These are phyloP conservation scores for Sclerotinia minor DNA, from an alignment of 2,329 filamentous ascomycete species.

Conservation along the genomic window DNA sequence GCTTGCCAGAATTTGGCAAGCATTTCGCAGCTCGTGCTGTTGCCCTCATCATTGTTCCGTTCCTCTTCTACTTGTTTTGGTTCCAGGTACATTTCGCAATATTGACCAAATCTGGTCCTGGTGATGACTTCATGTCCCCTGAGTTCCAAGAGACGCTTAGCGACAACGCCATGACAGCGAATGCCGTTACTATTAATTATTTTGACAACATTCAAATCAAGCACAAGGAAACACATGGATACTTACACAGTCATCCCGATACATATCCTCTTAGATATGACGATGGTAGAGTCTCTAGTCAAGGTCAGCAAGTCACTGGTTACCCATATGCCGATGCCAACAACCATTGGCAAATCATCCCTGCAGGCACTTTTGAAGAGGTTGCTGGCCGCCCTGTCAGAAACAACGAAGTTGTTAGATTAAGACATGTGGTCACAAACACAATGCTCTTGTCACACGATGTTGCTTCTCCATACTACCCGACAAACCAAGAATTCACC, in stretches of 20 bases:
- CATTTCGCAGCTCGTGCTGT: constrained; percentile 87
- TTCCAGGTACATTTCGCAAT: constrained; percentile 99
- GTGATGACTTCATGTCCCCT: constrained; percentile 98
- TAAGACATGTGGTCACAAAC: constrained; percentile 84
- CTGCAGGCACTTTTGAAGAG: constrained; percentile 59
- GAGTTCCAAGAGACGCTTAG: constrained; percentile 96
- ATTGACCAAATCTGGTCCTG: constrained; percentile 82
- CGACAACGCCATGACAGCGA: constrained; percentile 89
- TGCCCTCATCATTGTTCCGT: constrained; percentile 84
- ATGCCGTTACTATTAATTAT: constrained; percentile 84
- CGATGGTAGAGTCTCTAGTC: constrained; percentile 93
- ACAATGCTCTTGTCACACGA: constrained; percentile 89
- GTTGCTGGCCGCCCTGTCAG: constrained; percentile 69
- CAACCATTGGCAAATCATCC: constrained; percentile 95
- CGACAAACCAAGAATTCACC: constrained; percentile 98
- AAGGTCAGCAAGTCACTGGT: constrained; percentile 96
- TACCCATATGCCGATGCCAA: constrained; percentile 99
- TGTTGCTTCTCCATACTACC: constrained; percentile 92
- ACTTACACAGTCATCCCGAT: constrained; percentile 89
- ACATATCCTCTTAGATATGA: constrained; percentile 93
- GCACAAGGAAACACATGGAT: constrained; percentile 97
- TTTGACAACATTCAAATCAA: constrained; percentile 83
- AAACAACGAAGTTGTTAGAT: constrained; percentile 82
- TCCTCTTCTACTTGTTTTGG: constrained; percentile 99
- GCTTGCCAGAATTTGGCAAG: constrained; percentile 76